A percentile compares a stretch with the other conserved stretches of the same genome.
Evolutionary conservation across 352 stramenopile species (phyloP).

Genomic region (Pseudoperonospora humuli): DNA sequence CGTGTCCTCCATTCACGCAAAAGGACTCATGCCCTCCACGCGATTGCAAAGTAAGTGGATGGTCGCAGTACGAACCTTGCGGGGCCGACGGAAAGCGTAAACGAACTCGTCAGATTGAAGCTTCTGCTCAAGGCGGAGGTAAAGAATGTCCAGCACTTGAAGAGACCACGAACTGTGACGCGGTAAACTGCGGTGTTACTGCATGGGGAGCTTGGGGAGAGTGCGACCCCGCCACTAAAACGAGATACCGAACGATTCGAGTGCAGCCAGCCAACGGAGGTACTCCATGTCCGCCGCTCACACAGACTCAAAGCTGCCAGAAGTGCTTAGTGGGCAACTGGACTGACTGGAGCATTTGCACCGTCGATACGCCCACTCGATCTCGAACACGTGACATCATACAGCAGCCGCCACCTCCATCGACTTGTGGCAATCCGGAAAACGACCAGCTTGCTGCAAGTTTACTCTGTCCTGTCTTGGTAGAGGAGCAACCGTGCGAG

Average conservation of each 20-base stretch:
- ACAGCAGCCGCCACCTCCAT: slow-evolving; percentile 26
- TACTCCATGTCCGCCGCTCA: too few species aligned
- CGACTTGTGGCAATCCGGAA: slow-evolving; percentile 18
- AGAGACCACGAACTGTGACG: slow-evolving; percentile 30
- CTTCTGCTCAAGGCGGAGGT: slow-evolving; percentile 20
- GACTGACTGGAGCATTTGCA: slow-evolving; percentile 43
- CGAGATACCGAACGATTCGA: slow-evolving; percentile 31
- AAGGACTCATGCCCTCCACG: slow-evolving; percentile 26
- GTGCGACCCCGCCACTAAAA: slow-evolving; percentile 35
- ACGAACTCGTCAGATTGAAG: slow-evolving; percentile 31
- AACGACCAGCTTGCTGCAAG: slow-evolving; percentile 8
- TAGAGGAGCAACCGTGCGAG: too few species aligned
- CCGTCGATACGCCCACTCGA: slow-evolving; percentile 22
- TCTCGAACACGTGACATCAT: slow-evolving; percentile 38
- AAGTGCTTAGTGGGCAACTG: slow-evolving; percentile 47
- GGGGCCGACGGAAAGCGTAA: slow-evolving; percentile 29
- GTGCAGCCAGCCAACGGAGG: slow-evolving; percentile 27
- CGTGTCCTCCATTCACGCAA: slow-evolving; percentile 31
- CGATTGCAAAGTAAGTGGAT: slow-evolving; percentile 51
- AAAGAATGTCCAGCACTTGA: slow-evolving; percentile 43
- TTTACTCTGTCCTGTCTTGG: too few species aligned
- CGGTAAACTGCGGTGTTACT: too few species aligned
- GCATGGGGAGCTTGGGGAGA: too few species aligned
- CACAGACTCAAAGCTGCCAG: slow-evolving; percentile 37
- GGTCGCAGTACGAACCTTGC: slow-evolving; percentile 36